phyloP scores from a whole-genome alignment of 768 basidiomycete genomes.

The Suillus fuscotomentosus region DNA sequence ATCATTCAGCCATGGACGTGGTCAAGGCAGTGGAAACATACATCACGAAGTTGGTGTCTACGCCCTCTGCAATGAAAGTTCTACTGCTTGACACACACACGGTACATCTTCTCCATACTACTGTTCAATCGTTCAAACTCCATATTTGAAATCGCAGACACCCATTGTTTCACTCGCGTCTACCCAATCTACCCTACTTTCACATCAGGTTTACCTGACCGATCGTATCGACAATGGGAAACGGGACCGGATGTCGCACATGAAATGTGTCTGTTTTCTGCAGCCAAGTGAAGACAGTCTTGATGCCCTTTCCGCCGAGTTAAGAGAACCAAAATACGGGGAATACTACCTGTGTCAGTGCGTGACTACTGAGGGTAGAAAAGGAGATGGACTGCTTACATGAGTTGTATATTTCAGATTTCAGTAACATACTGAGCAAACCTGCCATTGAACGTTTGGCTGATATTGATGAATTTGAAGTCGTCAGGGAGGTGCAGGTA shows the following conservation, averaged over 20 bases:
- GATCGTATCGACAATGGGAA: slow-evolving; percentile 95
- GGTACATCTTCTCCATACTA: slow-evolving; percentile 41
- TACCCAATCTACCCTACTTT: slow-evolving; percentile 89
- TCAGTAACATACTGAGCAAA: slow-evolving; percentile 92
- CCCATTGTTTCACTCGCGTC: slow-evolving; percentile 94
- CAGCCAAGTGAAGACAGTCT: slow-evolving; percentile 81
- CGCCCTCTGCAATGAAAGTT: slow-evolving; percentile 91
- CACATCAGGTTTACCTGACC: slow-evolving; percentile 97
- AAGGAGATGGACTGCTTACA: slow-evolving; percentile 17
- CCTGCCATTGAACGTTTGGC: slow-evolving; percentile 89
- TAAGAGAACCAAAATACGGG: slow-evolving; percentile 90
- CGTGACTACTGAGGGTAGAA: slow-evolving; percentile 49
- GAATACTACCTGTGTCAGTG: slow-evolving; percentile 99
- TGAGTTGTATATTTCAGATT: slow-evolving; percentile 54
- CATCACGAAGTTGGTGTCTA: slow-evolving; percentile 83
- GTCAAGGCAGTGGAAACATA: slow-evolving; percentile 95
- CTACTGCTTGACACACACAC: slow-evolving; percentile 93
- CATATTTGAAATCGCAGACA: slow-evolving; percentile 51
- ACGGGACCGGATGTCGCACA: slow-evolving; percentile 90
- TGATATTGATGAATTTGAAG: slow-evolving; percentile 92
- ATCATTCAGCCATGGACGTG: slow-evolving; percentile 70
- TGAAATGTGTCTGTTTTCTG: slow-evolving; percentile 96
- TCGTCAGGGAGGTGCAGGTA: slow-evolving; percentile 96
- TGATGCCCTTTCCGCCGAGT: slow-evolving; percentile 77
- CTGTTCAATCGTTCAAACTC: not conserved